phyloP scores from a whole-genome alignment of 768 basidiomycete genomes.

The Lanmaoa pseudosensibilis region DNA sequence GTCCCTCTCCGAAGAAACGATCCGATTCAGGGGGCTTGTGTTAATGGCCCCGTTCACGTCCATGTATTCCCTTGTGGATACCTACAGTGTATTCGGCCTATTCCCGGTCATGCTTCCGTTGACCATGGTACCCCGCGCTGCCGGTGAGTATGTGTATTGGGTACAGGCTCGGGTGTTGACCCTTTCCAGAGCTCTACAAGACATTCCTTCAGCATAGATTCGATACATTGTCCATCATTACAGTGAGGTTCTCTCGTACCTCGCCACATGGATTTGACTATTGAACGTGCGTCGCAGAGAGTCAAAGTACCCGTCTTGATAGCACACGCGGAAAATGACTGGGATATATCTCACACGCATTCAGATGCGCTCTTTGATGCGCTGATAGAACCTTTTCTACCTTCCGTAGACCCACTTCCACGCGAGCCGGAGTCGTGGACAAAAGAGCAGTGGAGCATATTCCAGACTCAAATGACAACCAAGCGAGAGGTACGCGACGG shows the following conservation, averaged over 20 bases:
- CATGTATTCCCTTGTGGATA: conserved; percentile 58
- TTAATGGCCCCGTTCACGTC: conserved; percentile 60
- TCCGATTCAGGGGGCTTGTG: conserved; percentile 47
- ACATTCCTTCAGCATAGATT: conserved; percentile 57
- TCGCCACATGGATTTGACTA: not conserved
- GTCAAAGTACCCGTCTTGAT: conserved; percentile 70
- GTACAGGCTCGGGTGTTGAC: not conserved
- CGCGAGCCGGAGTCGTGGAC: conserved; percentile 30
- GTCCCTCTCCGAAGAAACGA: conserved; percentile 45
- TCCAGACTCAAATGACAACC: conserved; percentile 38
- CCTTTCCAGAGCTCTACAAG: conserved; percentile 49
- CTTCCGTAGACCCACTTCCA: conserved; percentile 42
- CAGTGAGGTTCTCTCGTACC: conserved; percentile 41
- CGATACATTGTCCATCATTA: conserved; percentile 60
- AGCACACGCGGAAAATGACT: conserved; percentile 74
- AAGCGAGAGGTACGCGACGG: conserved; percentile 44
- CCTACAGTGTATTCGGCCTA: conserved; percentile 63
- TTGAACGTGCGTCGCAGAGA: conserved; percentile 40
- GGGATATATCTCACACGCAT: conserved; percentile 70
- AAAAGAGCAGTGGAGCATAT: conserved; percentile 45
- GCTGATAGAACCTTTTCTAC: conserved; percentile 64
- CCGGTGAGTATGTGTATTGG: conserved; percentile 47
- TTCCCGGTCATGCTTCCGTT: conserved; percentile 75
- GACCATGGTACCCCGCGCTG: conserved; percentile 56
- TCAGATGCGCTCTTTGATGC: conserved; percentile 66